These are phyloP conservation scores for Periglandula ipomoeae DNA, from an alignment of 2,329 filamentous ascomycete genomes.

Conservation along the genomic window DNA sequence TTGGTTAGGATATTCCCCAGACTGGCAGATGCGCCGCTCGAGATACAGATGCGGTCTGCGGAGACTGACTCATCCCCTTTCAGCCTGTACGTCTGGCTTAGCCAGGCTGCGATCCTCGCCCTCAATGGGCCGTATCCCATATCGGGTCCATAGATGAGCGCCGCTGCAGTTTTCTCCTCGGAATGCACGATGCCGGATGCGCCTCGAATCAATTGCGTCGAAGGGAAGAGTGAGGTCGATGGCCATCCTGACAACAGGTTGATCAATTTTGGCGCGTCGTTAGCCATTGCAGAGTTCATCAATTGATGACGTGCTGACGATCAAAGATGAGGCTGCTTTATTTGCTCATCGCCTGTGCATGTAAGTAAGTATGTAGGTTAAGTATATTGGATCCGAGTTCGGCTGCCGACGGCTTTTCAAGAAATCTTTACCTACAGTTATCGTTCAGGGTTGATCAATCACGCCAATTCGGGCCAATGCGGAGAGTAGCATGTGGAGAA, in stretches of 20 bases:
- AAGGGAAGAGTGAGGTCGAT: slow-evolving; percentile 47
- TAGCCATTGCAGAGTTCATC: not conserved
- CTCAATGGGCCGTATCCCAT: slow-evolving; percentile 63
- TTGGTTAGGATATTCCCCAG: slow-evolving; percentile 68
- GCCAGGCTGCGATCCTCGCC: slow-evolving; percentile 59
- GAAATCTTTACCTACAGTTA: too few species aligned
- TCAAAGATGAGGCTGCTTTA: not conserved
- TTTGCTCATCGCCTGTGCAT: too few species aligned
- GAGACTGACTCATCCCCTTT: not conserved
- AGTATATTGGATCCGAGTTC: not conserved
- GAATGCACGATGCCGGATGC: slow-evolving; percentile 46
- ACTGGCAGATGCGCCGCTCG: slow-evolving; percentile 78
- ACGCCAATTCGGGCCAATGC: too few species aligned
- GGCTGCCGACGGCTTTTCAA: not conserved
- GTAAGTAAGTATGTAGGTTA: not conserved
- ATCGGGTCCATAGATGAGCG: slow-evolving; percentile 70
- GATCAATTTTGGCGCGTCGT: slow-evolving; percentile 32
- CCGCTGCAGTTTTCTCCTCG: slow-evolving; percentile 28
- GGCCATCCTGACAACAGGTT: slow-evolving; percentile 66
- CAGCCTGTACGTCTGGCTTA: slow-evolving; percentile 32
- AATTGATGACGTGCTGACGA: not conserved
- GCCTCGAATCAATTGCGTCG: not conserved
- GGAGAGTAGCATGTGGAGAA: too few species aligned
- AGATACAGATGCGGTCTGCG: slow-evolving; percentile 61
- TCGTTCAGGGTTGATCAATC: not conserved